A percentile compares a stretch with the other conserved stretches of the same genome.
Conservation (phyloP, 345 rosid species). For the Rhodamnia rubescens region DNA sequence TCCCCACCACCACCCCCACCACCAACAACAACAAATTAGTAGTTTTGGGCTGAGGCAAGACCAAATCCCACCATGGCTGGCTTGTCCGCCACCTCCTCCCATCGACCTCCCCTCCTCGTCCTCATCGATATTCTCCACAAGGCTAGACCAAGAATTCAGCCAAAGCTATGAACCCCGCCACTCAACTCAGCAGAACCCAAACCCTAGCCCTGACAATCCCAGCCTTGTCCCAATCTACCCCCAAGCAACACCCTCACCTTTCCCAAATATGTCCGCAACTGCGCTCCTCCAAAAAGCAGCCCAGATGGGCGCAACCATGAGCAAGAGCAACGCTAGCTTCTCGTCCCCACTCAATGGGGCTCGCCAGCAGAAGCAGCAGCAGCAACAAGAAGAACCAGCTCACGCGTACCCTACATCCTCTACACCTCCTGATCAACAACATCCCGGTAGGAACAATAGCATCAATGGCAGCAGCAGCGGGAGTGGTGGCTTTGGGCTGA, state of each 20-base stretch:
- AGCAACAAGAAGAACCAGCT: slow-evolving; percentile 15
- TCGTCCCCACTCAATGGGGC: background rate
- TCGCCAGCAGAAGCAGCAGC: slow-evolving; percentile 16
- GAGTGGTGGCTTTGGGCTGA: slow-evolving; percentile 17
- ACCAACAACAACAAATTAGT: background rate
- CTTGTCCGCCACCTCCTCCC: background rate
- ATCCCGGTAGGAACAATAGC: slow-evolving; percentile 5
- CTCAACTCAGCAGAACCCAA: slow-evolving; percentile 7
- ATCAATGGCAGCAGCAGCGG: background rate
- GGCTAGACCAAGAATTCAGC: background rate
- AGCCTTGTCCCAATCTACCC: slow-evolving; percentile 20
- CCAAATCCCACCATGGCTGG: slow-evolving; percentile 1
- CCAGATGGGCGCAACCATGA: slow-evolving; percentile 62
- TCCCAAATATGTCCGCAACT: slow-evolving; percentile 77
- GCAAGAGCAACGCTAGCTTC: slow-evolving; percentile 13
- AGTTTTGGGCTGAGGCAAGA: background rate
- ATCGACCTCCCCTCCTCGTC: background rate
- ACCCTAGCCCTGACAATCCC: slow-evolving; percentile 40
- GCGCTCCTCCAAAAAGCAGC: slow-evolving; percentile 88
- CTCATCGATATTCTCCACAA: background rate
- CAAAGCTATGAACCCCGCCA: background rate
- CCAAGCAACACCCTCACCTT: slow-evolving; percentile 7
- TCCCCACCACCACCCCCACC: background rate
- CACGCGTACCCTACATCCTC: background rate
- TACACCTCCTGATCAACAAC: background rate